These are phyloP conservation scores for Colletotrichum sp. DNA, from an alignment of 2,329 filamentous ascomycete genomes.

Conservation along the genomic window DNA sequence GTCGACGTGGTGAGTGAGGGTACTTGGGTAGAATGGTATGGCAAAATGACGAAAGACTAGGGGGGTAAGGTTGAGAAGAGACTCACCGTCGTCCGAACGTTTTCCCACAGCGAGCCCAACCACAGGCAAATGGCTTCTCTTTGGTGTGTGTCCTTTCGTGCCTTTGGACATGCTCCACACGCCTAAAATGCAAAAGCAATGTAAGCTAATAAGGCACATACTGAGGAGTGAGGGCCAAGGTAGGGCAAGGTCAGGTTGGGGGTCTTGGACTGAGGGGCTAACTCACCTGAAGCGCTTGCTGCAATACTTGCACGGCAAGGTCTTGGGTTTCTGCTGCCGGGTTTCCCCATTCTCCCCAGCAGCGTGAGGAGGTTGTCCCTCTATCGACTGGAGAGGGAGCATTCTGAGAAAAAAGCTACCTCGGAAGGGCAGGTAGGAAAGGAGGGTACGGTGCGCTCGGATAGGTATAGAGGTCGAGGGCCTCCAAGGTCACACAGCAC, in stretches of 20 bases:
- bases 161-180: constrained; percentile 68
- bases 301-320: constrained; percentile 67
- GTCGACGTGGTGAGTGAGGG: constrained; percentile 10
- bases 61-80: constrained; percentile 20
- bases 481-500: constrained; percentile 37
- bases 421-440: background rate
- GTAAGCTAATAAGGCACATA: constrained; percentile 42
- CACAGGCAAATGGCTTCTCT: constrained; percentile 67
- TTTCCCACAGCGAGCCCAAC: constrained; percentile 65
- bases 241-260: constrained; percentile 18
- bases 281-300: constrained; percentile 67
- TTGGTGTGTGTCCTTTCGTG: constrained; percentile 70
- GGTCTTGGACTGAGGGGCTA: constrained; percentile 17
- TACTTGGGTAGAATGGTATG: constrained; percentile 2
- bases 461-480: constrained; percentile 24
- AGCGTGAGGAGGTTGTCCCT: constrained; percentile 43
- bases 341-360: constrained; percentile 53
- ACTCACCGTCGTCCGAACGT: constrained; percentile 67
- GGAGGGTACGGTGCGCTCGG: constrained; percentile 26
- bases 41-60: constrained; percentile 2
- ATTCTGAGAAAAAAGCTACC: constrained; percentile 39
- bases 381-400: constrained; percentile 59
- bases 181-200: constrained; percentile 49
- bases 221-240: constrained; percentile 13
- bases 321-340: constrained; percentile 66